Base-by-base conservation (phyloP, 306 rosid species). In the Mimosa bimucronata region DNA sequence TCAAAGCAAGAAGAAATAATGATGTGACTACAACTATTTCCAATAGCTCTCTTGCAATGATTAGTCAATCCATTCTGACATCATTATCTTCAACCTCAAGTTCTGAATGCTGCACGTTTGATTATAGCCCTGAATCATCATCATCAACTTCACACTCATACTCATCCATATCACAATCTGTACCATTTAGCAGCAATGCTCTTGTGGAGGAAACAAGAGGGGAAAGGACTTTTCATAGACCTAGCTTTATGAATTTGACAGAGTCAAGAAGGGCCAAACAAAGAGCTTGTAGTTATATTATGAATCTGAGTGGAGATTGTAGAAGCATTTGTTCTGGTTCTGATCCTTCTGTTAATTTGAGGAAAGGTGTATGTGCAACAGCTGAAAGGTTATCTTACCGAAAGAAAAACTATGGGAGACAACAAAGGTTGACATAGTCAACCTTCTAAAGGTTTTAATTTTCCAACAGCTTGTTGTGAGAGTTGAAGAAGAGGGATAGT, bases 181-280 rank as follows among this genome's bases (percentile, higher is more conserved):
- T 66, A 6, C 67, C 67, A 6, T 61, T 61, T 61, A 61, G 38
- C 38, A 61, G 38, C 90, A 85, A 8, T 60, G 26, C 74, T 52
- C 60, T 64, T 64, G 66, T 28, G 74, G 82, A 52, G 73, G 91
- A 81, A 40, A 74, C 71, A 44, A 41, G 23, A 18, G 88, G 80
- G 60, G 85, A 88, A 67, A 78, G 66, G 21, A 80, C 31, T 16
- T 28, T 66, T 26, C 28, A 46, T 19, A 88, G 82, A 50, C 92
- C 92, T 18, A 87, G 87, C 80, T 95, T 92, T 85, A 88, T 88
- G 89, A 86, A 78, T 80, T 80, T 89, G 77, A 92, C 98, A 73
- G 82, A 77, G 26, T 95, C 97, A 21, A 88, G 78, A 5, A 91
- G 83, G 77, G 92, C 92, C 29, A 95, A 91, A 84, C 85, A 83